Conservation (phyloP, 805 yeast species). For the Starmerella apicola region DNA sequence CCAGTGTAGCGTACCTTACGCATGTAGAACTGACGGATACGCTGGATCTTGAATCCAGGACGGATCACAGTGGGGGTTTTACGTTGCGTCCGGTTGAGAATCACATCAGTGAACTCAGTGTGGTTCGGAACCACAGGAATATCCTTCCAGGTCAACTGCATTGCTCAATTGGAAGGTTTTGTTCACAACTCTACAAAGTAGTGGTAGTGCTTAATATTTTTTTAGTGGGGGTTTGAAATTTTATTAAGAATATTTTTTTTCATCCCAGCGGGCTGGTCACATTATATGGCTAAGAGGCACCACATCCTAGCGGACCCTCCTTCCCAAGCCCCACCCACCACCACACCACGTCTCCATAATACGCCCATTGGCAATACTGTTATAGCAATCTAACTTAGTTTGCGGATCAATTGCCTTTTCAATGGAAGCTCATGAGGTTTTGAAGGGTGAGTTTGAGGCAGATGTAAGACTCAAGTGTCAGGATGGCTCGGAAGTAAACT, state of each 20-base stretch:
- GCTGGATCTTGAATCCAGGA: constrained; percentile 88
- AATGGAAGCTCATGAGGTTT: constrained; percentile 10
- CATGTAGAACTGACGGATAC: constrained; percentile 96
- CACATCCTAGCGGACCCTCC: too few relatives aligned
- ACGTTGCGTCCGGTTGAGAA: constrained; percentile 93
- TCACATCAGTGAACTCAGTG: constrained; percentile 89
- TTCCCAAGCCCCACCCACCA: too few relatives aligned
- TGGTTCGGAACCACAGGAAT: constrained; percentile 89
- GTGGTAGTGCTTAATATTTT: too few relatives aligned
- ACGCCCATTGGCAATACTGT: too few relatives aligned
- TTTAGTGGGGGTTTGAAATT: too few relatives aligned
- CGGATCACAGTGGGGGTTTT: constrained; percentile 98
- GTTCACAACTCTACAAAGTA: too few relatives aligned
- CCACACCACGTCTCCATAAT: too few relatives aligned
- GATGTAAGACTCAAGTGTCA: constrained; percentile 4
- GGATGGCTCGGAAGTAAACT: constrained; percentile 8
- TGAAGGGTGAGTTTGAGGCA: constrained; percentile 4
- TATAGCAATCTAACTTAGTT: too few relatives aligned
- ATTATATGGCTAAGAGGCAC: too few relatives aligned
- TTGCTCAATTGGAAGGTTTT: constrained; percentile 26
- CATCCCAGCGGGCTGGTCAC: neutral
- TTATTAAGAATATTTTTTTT: constrained; percentile 3
- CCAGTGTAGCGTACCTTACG: constrained; percentile 93
- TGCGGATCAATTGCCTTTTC: too few relatives aligned
- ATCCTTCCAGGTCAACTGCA: constrained; percentile 98